phyloP scores from a whole-genome alignment of 148 eudicot genomes.

The Dysphania ambrosioides region DNA sequence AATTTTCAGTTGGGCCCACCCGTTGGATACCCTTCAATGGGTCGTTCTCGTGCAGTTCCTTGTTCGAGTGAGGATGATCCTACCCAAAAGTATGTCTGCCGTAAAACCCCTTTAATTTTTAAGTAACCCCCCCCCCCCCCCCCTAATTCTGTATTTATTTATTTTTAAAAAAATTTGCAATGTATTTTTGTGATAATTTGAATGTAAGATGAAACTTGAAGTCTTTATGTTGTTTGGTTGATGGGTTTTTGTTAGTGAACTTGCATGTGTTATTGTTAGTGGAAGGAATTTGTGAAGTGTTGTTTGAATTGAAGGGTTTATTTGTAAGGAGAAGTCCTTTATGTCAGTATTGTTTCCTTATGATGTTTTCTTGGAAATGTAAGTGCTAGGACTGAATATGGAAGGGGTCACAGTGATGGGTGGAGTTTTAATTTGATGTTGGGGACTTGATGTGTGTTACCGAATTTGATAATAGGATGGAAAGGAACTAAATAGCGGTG shows the following conservation, averaged over 20 bases:
- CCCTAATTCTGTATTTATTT: not conserved
- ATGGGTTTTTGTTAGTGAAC: too few species aligned
- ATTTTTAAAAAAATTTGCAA: not conserved
- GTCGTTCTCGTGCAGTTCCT: conserved; percentile 71
- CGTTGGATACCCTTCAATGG: too few species aligned
- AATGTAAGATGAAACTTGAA: not conserved
- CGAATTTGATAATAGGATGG: too few species aligned
- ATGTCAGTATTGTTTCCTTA: not conserved
- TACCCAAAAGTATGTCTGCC: conserved; percentile 46
- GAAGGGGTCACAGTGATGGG: too few species aligned
- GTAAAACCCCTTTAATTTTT: too few species aligned
- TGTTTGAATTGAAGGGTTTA: not conserved
- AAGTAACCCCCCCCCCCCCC: too few species aligned
- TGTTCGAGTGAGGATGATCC: conserved; percentile 69
- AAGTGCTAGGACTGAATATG: not conserved
- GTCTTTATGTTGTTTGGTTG: too few species aligned
- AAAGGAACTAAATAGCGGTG: too few species aligned
- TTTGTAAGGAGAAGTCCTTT: not conserved
- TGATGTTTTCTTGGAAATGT: not conserved
- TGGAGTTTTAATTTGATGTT: too few species aligned
- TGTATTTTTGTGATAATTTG: not conserved
- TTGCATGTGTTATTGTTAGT: not conserved
- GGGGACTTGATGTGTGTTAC: too few species aligned
- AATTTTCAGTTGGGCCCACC: too few species aligned
- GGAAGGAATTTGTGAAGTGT: not conserved